Percentiles rank a stretch among this genome's conserved stretches.
Conservation (phyloP, 1,139 yeast genomes). For the Pneumocystis wakefieldiae region DNA sequence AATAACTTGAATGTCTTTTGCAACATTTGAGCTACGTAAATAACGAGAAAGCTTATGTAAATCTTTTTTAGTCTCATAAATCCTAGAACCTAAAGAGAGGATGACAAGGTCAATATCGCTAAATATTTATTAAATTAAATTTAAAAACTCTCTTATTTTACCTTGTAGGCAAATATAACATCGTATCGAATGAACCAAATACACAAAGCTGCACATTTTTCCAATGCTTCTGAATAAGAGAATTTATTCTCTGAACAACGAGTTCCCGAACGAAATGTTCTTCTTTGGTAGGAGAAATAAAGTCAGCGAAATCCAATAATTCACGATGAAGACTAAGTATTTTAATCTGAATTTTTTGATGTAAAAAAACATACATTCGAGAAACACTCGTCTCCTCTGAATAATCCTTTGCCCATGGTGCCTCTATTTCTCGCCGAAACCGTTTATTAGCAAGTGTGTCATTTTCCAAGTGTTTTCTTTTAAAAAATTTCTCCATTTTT, state of each 20-base stretch:
- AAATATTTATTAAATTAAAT: background rate
- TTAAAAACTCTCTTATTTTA: background rate
- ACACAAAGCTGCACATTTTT: slow-evolving; percentile 68
- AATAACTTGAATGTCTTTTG: slow-evolving; percentile 66
- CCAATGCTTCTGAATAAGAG: slow-evolving; percentile 52
- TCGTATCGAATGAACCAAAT: slow-evolving; percentile 93
- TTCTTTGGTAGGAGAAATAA: slow-evolving; percentile 67
- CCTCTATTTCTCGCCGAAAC: slow-evolving; percentile 19
- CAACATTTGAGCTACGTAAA: slow-evolving; percentile 47
- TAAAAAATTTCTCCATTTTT: slow-evolving; percentile 9
- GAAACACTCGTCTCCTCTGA: slow-evolving; percentile 16
- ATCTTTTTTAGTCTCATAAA: slow-evolving; percentile 48
- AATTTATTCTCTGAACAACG: slow-evolving; percentile 47
- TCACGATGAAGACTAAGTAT: slow-evolving; percentile 67
- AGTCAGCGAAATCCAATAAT: slow-evolving; percentile 70
- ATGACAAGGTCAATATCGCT: slow-evolving; percentile 85
- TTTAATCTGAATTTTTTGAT: slow-evolving; percentile 63
- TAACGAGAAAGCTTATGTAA: slow-evolving; percentile 63
- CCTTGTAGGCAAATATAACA: slow-evolving; percentile 83
- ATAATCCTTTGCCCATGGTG: slow-evolving; percentile 13
- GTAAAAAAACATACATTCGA: slow-evolving; percentile 40
- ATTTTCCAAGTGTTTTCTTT: slow-evolving; percentile 13
- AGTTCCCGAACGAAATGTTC: slow-evolving; percentile 60
- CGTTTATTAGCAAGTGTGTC: slow-evolving; percentile 18
- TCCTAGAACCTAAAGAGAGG: slow-evolving; percentile 41